Conservation (phyloP, 371 early-diverging fungal genomes). For the Nematocida sp. region DNA sequence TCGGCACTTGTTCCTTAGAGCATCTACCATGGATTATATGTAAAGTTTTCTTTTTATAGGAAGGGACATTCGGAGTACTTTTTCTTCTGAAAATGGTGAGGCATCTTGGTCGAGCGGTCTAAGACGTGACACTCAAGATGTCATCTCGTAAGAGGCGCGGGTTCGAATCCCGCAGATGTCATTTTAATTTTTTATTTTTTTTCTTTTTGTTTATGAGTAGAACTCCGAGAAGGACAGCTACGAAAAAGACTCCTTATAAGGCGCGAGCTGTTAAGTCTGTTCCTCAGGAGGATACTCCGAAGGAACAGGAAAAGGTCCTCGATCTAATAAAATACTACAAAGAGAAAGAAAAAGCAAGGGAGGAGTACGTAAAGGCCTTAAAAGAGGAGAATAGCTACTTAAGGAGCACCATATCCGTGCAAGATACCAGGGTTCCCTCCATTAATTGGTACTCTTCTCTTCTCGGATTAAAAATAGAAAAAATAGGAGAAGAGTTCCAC, state of each 20-base stretch:
- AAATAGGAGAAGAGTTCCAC: constrained; percentile 1
- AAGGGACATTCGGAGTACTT: neutral
- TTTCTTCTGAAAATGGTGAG: neutral
- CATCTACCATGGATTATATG: no score
- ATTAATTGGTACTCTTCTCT: neutral
- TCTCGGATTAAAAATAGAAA: constrained; percentile 4
- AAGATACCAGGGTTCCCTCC: neutral
- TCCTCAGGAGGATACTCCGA: neutral
- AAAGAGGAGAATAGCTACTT: constrained; percentile 41
- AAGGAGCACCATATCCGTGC: neutral
- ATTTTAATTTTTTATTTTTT: constrained; percentile 59
- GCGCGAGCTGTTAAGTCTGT: neutral
- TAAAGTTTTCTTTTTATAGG: neutral
- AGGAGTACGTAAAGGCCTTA: constrained; percentile 41
- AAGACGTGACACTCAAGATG: constrained; percentile 68
- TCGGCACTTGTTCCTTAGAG: no score
- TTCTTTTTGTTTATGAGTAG: constrained; percentile 47
- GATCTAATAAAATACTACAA: constrained; percentile 50
- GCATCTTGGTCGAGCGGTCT: constrained; percentile 68
- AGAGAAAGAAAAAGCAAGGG: constrained; percentile 43
- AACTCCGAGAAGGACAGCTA: constrained; percentile 33
- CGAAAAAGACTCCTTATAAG: constrained; percentile 32
- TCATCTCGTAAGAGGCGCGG: constrained; percentile 63
- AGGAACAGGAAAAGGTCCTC: neutral
- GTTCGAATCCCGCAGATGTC: constrained; percentile 68